Conservation (phyloP, 208 protist species). For the Trypanosoma brucei region DNA sequence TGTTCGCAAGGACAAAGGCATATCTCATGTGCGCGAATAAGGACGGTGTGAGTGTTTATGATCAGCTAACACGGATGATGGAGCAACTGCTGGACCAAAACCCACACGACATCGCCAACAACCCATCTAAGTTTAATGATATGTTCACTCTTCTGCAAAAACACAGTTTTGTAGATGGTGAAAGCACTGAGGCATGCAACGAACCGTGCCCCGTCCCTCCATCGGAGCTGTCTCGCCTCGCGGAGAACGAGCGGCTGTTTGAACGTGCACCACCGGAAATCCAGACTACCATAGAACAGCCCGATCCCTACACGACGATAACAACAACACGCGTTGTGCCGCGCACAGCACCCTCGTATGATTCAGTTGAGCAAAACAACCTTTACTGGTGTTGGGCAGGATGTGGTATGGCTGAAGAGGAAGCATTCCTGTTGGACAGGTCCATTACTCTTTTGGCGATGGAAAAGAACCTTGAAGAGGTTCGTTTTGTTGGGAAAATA, state of each 20-base stretch:
- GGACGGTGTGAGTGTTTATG: constrained; percentile 89
- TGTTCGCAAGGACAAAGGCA: constrained; percentile 82
- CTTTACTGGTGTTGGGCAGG: constrained; percentile 69
- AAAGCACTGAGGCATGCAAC: constrained; percentile 64
- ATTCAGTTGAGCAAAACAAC: constrained; percentile 68
- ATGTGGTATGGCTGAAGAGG: constrained; percentile 73
- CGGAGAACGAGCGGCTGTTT: constrained; percentile 76
- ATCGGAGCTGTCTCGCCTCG: constrained; percentile 60
- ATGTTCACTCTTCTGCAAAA: constrained; percentile 74
- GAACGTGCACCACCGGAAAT: constrained; percentile 69
- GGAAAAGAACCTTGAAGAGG: constrained; percentile 78
- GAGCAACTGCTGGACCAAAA: constrained; percentile 79
- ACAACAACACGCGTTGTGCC: constrained; percentile 85
- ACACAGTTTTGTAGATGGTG: constrained; percentile 73
- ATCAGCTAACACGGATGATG: constrained; percentile 87
- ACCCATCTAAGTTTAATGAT: constrained; percentile 72
- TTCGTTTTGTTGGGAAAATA: constrained; percentile 90
- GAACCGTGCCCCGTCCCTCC: constrained; percentile 54
- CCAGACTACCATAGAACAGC: constrained; percentile 82
- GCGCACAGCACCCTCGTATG: constrained; percentile 66
- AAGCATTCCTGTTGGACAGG: constrained; percentile 86
- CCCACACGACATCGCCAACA: constrained; percentile 54
- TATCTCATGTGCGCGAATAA: constrained; percentile 86
- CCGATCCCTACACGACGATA: constrained; percentile 87
- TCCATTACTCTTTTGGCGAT: constrained; percentile 87